Base-by-base conservation (phyloP, 2,329 filamentous ascomycete genomes). In the Trichoderma atroviride region DNA sequence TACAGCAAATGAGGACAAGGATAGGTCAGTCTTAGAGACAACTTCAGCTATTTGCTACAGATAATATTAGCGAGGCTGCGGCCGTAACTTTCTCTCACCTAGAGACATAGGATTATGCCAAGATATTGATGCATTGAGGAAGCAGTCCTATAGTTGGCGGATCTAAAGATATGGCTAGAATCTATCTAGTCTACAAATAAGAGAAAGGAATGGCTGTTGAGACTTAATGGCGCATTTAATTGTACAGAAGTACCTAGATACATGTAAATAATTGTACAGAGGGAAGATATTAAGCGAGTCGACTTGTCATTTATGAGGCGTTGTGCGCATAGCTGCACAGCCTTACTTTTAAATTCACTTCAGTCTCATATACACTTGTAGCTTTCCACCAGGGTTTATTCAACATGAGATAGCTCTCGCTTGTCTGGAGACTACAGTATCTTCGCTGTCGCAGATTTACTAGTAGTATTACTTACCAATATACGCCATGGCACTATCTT, bases 231-330 rank as follows among this genome's bases (percentile, higher is more conserved):
- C 40, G 5, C 16, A 43, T n/a, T 19, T 43, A 43, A 7, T 16
- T 43, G 7, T 43, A 9, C 16, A n/a, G 10, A n/a, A 13, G 13
- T 35, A 35, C 11, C 33, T 14, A 35, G 10, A 33, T 33, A 35
- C 33, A 13, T n/a, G 16, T n/a, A n/a, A 10, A 4, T n/a, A 43
- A 9, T 9, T 43, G 6, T 43, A n/a, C 16, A n/a, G 6, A 9
- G 7, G 16, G 14, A 50, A 16, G 14, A 37, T n/a, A 29, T 40
- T 33, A 55, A 55, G 61, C 50, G 47, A 64, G 31, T n/a, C 31
- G 60, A 52, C 47, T 53, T 53, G 60, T 63, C 60, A 63, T 43
- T 62, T 50, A 43, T 62, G 43, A 27, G 59, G 9, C 40, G 33
- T 62, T 43, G 35, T 27, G n/a, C n/a, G n/a, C 60, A 63, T 63